phyloP scores from a whole-genome alignment of 2,329 filamentous ascomycete species.

The Colletotrichum plurivorum region DNA sequence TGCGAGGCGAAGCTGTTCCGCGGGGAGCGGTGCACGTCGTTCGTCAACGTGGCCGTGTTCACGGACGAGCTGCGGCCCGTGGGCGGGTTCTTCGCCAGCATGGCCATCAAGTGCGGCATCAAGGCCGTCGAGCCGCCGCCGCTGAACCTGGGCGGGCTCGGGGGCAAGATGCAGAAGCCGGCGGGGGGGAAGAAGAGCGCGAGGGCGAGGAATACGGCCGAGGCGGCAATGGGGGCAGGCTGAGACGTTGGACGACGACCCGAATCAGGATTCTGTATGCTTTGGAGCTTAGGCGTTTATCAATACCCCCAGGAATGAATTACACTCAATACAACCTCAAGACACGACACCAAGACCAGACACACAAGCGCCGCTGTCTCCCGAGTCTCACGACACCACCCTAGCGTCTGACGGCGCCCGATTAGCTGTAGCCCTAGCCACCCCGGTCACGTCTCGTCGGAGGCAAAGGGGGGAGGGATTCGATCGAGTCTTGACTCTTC shows the following conservation, averaged over 20 bases:
- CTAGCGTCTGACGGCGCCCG: constrained; percentile 1
- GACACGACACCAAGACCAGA: not conserved
- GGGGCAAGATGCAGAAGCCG: constrained; percentile 31
- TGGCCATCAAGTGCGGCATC: constrained; percentile 38
- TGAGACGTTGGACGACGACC: no score
- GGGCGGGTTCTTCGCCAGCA: constrained; percentile 34
- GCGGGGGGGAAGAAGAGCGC: constrained; percentile 9
- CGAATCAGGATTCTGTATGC: no score
- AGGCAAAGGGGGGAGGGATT: not conserved
- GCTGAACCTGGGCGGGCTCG: constrained; percentile 28
- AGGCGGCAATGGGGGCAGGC: constrained; percentile 2
- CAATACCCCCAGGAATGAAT: constrained; percentile 11
- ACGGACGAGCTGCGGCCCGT: constrained; percentile 28
- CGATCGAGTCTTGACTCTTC: not conserved
- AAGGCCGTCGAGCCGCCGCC: constrained; percentile 30
- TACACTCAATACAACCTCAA: not conserved
- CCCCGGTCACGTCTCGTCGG: constrained; percentile 2
- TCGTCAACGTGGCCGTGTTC: constrained; percentile 36
- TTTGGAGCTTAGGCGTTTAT: no score
- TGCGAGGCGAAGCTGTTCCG: constrained; percentile 38
- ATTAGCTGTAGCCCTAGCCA: constrained; percentile 38
- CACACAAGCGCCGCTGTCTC: no score
- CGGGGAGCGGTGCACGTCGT: constrained; percentile 26
- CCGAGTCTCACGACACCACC: not conserved
- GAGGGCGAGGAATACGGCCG: constrained; percentile 17